Evolutionary conservation across 805 yeast species (phyloP), one percentile per base, ranked within the genome.

Genomic region (Metahyphopichia silvanorum): DNA sequence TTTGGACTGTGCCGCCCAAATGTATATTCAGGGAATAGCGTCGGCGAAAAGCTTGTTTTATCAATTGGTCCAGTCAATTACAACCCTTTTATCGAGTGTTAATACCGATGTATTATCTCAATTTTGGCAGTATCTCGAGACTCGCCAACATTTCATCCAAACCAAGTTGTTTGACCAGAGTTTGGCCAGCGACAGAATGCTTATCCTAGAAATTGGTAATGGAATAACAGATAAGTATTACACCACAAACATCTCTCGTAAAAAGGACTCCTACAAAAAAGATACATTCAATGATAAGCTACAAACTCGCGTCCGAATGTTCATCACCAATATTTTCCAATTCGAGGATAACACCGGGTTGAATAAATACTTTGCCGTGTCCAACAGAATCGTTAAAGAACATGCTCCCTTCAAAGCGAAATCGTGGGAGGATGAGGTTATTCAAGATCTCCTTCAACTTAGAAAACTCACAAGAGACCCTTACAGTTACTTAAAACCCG

Each of bases 301-400:
- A 20, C 66, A 63, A 24, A 56, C 49, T 22, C 47, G 70, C 18
- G 62, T 66, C 4, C 47, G 68, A 22, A 31, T 42, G 2, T 66
- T 64, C 32, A 45, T 64, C 15, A 45, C 67, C 13, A 53, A 50
- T 20, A 33, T 63, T 11, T 52, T 67, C 30, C 44, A 53, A 11
- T 49, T 65, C 25, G 72, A 66, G 30, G 73, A 67, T 36, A 66
- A 62, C 42, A 67, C 73, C 3, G 73, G 73, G 1, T 51, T 67
- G 33, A 67, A 67, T 42, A 63, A 63, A 45, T 60, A 60, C 38
- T 65, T 63, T 35, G 42, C 51, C 16, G 28, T 46, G 1, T 55
- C 71, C 9, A 53, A 57, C 30, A 41, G 64, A 25, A 42, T 35
- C 9, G 40, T 44, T 6, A 43, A 49, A 7, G 60, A 56, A 28